A percentile compares a stretch with the other conserved stretches of the same genome.
Conservation (phyloP, 2,329 filamentous ascomycete species). For the Sarocladium brachiariae region DNA sequence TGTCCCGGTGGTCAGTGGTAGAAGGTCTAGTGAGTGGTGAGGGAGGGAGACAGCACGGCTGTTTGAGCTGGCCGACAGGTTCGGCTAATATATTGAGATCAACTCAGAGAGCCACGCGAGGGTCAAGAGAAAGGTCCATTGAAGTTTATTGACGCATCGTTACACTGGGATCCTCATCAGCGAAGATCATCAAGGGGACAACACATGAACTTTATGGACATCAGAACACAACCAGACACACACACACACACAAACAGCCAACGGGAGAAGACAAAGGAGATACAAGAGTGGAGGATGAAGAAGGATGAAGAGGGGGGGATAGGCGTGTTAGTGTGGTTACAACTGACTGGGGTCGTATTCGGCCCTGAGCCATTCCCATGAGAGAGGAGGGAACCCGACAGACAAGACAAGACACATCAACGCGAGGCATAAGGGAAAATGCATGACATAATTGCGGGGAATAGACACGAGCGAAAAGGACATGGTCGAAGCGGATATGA, state of each 20-base stretch:
- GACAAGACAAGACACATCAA: slow-evolving; percentile 14
- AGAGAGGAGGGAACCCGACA: too few species aligned
- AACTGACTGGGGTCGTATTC: not conserved
- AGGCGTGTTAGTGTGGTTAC: slow-evolving; percentile 1
- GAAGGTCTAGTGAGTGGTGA: too few species aligned
- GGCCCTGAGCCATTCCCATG: too few species aligned
- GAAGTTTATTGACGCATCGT: not conserved
- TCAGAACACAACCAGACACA: too few species aligned
- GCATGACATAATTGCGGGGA: slow-evolving; percentile 42
- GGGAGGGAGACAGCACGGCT: not conserved
- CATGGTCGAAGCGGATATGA: slow-evolving; percentile 3
- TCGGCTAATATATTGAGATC: too few species aligned
- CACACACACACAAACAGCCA: too few species aligned
- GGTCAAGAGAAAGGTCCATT: too few species aligned
- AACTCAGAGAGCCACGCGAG: too few species aligned
- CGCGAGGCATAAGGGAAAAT: slow-evolving; percentile 42
- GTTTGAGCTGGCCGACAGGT: too few species aligned
- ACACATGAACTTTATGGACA: slow-evolving; percentile 1
- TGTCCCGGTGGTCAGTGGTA: not conserved
- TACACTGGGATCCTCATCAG: not conserved
- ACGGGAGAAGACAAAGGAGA: too few species aligned
- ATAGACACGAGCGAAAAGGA: slow-evolving; percentile 13
- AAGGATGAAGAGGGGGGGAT: not conserved
- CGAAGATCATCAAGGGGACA: slow-evolving; percentile 7
- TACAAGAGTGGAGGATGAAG: too few species aligned